phyloP scores from a whole-genome alignment of 352 stramenopile genomes.

The Phytophthora colocasiae region DNA sequence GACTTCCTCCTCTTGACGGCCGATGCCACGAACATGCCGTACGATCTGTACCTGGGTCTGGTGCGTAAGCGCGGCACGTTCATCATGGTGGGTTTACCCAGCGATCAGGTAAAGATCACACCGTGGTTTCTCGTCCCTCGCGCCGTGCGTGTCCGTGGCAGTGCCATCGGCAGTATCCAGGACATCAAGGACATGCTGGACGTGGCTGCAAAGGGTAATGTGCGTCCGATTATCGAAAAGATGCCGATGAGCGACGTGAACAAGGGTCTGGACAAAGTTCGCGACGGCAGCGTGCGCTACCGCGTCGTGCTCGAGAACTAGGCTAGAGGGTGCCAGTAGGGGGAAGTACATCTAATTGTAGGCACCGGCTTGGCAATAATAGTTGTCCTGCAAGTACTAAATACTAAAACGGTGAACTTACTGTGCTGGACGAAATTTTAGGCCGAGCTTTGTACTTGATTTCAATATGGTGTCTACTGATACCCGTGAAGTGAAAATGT shows the following conservation, averaged over 20 bases:
- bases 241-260: no score
- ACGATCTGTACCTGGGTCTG: conserved; percentile 37
- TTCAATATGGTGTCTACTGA: no score
- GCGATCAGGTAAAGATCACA: conserved; percentile 54
- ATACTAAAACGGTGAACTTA: no score
- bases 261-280: not conserved
- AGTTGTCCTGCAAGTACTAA: no score
- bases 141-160: conserved; percentile 15
- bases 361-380: no score
- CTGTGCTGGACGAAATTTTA: no score
- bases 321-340: not conserved
- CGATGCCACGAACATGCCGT: conserved; percentile 42
- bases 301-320: conserved; percentile 55
- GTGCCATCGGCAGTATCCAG: conserved; percentile 19
- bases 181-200: conserved; percentile 13
- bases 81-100: conserved; percentile 40
- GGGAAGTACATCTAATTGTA: no score
- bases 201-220: no score
- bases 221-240: no score
- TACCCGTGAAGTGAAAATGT: no score
- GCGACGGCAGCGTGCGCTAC: conserved; percentile 3
- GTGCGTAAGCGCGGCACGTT: conserved; percentile 22
- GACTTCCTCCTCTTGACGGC: conserved; percentile 41
- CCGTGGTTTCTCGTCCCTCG: conserved; percentile 27
- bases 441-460: no score